Conservation (phyloP, 306 rosid species). For the Comarum palustre region DNA sequence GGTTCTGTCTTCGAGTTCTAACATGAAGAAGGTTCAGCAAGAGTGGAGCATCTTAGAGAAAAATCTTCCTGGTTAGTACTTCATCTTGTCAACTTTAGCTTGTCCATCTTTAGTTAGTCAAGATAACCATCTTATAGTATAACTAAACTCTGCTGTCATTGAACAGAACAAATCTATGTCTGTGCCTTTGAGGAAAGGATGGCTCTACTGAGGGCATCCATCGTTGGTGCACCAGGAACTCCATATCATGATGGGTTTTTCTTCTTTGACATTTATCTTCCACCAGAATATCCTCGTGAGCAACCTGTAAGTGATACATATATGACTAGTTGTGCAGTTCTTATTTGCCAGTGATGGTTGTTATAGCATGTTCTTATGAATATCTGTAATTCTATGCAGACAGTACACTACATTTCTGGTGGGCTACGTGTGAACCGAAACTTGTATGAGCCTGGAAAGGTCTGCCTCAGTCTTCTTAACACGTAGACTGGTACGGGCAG, state of each 20-base stretch:
- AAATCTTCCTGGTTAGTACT: neutral
- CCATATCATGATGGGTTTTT: constrained; percentile 92
- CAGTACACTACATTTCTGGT: constrained; percentile 81
- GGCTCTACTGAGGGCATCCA: constrained; percentile 80
- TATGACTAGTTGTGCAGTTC: constrained; percentile 14
- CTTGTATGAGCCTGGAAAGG: constrained; percentile 91
- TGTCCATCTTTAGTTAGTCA: neutral
- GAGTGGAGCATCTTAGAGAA: no score
- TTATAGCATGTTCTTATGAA: neutral
- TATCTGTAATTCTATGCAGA: constrained; percentile 45
- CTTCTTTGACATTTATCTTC: constrained; percentile 81
- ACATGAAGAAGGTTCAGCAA: no score
- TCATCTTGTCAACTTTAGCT: constrained; percentile 20
- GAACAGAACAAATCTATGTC: constrained; percentile 76
- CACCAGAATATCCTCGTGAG: constrained; percentile 73
- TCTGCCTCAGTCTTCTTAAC: constrained; percentile 87
- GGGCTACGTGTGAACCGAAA: constrained; percentile 88
- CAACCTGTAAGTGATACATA: constrained; percentile 75
- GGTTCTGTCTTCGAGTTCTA: no score
- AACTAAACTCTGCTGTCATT: constrained; percentile 11
- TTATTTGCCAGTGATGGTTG: constrained; percentile 12
- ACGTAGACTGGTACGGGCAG: constrained; percentile 75
- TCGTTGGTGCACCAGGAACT: constrained; percentile 91
- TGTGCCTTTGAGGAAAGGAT: constrained; percentile 84
- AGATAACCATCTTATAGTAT: neutral